A percentile compares a stretch with the other conserved stretches of the same genome.
phyloP scores from a whole-genome alignment of 2,329 filamentous ascomycete genomes.

The Monosporascus cannonballus region DNA sequence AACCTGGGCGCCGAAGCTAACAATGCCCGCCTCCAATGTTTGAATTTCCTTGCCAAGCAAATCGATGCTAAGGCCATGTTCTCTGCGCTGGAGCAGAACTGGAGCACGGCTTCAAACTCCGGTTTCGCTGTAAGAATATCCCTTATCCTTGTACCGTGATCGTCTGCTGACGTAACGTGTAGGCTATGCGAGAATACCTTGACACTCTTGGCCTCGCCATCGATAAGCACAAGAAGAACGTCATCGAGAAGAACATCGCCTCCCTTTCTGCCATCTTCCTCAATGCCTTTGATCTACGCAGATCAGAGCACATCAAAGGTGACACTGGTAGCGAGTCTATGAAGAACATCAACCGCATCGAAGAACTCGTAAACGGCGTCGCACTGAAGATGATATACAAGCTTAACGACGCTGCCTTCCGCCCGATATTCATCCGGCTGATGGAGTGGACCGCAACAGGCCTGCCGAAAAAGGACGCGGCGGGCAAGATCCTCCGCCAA shows the following conservation, averaged over 20 bases:
- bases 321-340: constrained; percentile 34
- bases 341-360: constrained; percentile 51
- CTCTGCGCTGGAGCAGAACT: constrained; percentile 64
- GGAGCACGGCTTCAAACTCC: constrained; percentile 55
- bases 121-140: constrained; percentile 54
- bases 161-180: constrained; percentile 22
- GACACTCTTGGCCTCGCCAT: constrained; percentile 65
- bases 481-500: constrained; percentile 55
- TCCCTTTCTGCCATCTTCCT: constrained; percentile 62
- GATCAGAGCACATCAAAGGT: constrained; percentile 44
- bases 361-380: constrained; percentile 61
- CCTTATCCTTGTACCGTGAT: background rate
- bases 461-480: constrained; percentile 54
- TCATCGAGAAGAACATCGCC: constrained; percentile 68
- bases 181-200: constrained; percentile 65
- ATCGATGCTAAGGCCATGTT: constrained; percentile 74
- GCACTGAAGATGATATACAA: constrained; percentile 92
- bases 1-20: constrained; percentile 56
- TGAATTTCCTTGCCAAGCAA: constrained; percentile 69
- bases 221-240: constrained; percentile 70
- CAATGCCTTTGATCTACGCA: constrained; percentile 58
- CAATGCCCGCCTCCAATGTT: constrained; percentile 61
- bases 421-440: constrained; percentile 82
- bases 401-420: constrained; percentile 88
- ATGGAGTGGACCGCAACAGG: constrained; percentile 69